phyloP scores from a whole-genome alignment of 306 rosid species.

The Ochetophila trinervis region DNA sequence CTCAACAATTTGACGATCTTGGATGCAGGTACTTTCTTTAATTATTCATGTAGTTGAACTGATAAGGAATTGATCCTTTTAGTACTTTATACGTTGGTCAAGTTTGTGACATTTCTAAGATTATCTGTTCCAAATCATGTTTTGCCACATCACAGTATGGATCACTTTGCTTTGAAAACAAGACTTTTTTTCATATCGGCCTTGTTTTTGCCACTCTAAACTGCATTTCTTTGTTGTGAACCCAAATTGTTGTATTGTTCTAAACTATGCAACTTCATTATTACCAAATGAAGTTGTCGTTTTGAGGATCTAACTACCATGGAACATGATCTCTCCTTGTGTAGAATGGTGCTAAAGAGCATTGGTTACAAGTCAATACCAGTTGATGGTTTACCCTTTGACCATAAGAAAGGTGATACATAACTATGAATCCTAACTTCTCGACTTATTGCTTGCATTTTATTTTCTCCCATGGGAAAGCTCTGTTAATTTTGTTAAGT shows the following conservation, averaged over 20 bases:
- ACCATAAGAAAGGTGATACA: constrained; percentile 64
- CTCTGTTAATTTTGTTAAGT: not conserved
- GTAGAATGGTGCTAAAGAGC: constrained; percentile 86
- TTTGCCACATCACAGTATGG: not conserved
- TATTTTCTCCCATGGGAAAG: not conserved
- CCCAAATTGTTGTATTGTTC: too few relatives aligned
- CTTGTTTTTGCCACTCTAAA: not conserved
- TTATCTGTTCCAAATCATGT: constrained; percentile 4
- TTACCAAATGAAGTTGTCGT: constrained; percentile 8
- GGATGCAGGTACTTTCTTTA: constrained; percentile 60
- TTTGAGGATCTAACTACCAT: constrained; percentile 8
- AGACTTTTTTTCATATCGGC: not conserved
- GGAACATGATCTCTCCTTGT: constrained; percentile 23
- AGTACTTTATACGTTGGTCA: not conserved
- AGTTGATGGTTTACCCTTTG: constrained; percentile 79
- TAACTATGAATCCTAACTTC: not conserved
- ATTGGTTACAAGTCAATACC: constrained; percentile 91
- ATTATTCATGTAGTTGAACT: not conserved
- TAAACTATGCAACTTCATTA: not conserved
- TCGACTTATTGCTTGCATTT: not conserved
- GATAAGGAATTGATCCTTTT: not conserved
- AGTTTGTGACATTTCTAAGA: not conserved
- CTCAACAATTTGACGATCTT: constrained; percentile 69
- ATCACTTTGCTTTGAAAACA: constrained; percentile 16
- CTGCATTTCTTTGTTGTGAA: constrained; percentile 4